A percentile compares a stretch with the other conserved stretches of the same genome.
phyloP scores from a whole-genome alignment of 371 early-diverging fungal species.

The Amoeboradix gromovi region DNA sequence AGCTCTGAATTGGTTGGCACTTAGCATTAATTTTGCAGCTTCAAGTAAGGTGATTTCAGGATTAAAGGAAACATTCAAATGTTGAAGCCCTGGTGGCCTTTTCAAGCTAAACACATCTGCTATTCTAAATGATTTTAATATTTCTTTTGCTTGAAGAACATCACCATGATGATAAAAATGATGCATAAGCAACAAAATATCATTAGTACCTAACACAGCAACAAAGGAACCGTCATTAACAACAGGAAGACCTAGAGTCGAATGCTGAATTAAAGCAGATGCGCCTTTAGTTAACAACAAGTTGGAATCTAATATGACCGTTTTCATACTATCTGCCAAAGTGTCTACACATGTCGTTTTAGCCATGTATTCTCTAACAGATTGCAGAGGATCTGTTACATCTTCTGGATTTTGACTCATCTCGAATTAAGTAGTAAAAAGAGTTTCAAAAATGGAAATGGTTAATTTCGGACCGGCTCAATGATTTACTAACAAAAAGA shows the following conservation, averaged over 20 bases:
- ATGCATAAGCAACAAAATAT: background rate
- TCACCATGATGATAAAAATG: background rate
- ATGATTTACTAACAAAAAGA: too few relatives aligned
- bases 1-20: background rate
- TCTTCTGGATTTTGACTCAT: too few relatives aligned
- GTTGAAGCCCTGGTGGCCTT: background rate
- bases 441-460: too few relatives aligned
- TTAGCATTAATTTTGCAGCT: background rate
- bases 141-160: background rate
- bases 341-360: background rate
- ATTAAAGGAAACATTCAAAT: background rate
- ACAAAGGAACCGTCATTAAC: background rate
- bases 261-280: background rate
- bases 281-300: background rate
- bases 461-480: too few relatives aligned
- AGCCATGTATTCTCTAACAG: background rate
- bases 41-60: background rate
- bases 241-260: background rate
- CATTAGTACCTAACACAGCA: background rate
- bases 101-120: background rate
- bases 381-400: background rate
- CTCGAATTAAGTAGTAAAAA: too few relatives aligned
- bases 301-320: background rate
- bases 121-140: background rate
- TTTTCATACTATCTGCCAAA: background rate